phyloP scores from a whole-genome alignment of 345 rosid genomes.

The Aegle marmelos region DNA sequence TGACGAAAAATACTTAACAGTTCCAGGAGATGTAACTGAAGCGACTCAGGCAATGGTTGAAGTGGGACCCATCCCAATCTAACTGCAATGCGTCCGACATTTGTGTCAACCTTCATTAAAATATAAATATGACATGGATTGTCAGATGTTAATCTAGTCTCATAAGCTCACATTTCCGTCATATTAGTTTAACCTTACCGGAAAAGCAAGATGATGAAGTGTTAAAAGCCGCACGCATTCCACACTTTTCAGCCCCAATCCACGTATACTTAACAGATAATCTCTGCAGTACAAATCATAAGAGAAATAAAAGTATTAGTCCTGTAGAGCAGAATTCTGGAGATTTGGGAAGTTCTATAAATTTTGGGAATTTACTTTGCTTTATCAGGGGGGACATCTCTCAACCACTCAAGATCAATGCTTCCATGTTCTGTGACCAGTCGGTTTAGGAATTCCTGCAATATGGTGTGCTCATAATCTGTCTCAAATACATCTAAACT shows the following conservation, averaged over 20 bases:
- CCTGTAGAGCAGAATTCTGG: background rate
- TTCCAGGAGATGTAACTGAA: constrained; percentile 88
- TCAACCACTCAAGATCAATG: constrained; percentile 87
- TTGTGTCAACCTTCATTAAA: constrained; percentile 78
- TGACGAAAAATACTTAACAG: constrained; percentile 50
- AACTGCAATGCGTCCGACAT: constrained; percentile 96
- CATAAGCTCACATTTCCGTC: constrained; percentile 11
- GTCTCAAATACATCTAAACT: background rate
- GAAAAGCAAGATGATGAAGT: constrained; percentile 91
- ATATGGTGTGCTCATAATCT: constrained; percentile 15
- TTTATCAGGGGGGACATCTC: constrained; percentile 68
- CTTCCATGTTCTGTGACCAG: constrained; percentile 68
- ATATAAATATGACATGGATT: constrained; percentile 10
- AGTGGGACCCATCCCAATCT: constrained; percentile 98
- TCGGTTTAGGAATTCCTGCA: constrained; percentile 83
- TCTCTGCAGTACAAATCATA: constrained; percentile 52
- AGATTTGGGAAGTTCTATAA: constrained; percentile 6
- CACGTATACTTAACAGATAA: constrained; percentile 75
- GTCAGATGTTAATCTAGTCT: constrained; percentile 10
- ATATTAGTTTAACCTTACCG: constrained; percentile 49
- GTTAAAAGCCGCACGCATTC: constrained; percentile 93
- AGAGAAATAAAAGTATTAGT: constrained; percentile 4
- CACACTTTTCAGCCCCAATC: constrained; percentile 91
- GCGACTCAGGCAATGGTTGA: constrained; percentile 87
- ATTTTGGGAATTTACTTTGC: constrained; percentile 53